phyloP scores from a whole-genome alignment of 2,329 filamentous ascomycete species.

The Microdochium paspali region DNA sequence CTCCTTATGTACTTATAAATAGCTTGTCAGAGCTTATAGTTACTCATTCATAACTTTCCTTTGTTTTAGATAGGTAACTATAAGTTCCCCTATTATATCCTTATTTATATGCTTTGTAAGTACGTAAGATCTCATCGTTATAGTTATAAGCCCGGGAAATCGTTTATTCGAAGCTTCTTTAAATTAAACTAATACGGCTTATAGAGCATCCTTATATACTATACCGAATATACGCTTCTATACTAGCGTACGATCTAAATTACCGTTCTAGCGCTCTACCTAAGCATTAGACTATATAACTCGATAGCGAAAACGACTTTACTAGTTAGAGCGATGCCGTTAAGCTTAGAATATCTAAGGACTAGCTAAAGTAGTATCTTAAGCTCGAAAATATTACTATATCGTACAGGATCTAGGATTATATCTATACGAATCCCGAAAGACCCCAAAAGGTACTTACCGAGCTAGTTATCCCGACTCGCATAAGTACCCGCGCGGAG shows the following conservation, averaged over 20 bases:
- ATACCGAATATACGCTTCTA: neutral
- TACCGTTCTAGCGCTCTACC: neutral
- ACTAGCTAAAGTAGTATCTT: neutral
- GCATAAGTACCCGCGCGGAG: no score
- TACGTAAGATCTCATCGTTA: no score
- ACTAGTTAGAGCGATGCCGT: neutral
- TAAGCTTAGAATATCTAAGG: neutral
- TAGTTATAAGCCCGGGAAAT: neutral
- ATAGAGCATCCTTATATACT: neutral
- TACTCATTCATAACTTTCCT: no score
- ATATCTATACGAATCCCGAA: neutral
- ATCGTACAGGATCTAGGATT: neutral
- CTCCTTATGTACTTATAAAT: no score
- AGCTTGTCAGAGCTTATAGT: no score
- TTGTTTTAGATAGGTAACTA: no score
- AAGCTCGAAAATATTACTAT: neutral
- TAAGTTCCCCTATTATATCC: no score
- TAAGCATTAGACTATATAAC: neutral
- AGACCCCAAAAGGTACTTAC: neutral
- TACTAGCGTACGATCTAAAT: neutral
- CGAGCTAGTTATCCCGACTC: no score
- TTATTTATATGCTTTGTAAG: no score
- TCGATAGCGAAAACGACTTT: neutral
- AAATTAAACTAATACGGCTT: neutral
- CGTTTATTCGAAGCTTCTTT: neutral